Base-by-base conservation (phyloP, 1,139 yeast genomes). In the Geotrichum australiense region DNA sequence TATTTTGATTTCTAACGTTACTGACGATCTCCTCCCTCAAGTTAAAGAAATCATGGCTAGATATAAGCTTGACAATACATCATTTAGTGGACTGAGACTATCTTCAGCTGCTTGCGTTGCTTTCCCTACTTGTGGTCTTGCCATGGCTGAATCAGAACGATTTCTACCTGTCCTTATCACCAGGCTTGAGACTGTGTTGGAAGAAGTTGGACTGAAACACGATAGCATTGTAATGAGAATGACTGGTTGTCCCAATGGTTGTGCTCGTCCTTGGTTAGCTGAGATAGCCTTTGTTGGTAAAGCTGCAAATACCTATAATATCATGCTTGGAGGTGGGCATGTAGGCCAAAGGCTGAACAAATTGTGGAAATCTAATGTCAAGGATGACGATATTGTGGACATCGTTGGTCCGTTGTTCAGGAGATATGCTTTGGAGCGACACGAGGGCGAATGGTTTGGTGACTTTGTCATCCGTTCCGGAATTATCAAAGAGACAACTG, bases 231-330 rank as follows among this genome's bases (percentile, higher is more conserved):
- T 87, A 24, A 84, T 91, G 95, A 79, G 98, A 69, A 89, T 91
- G 96, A 87, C 97, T 33, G 98, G 98, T 49, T 91, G 98, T 73
- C 96, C 97, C 45, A 91, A 91, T 63, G 98, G 97, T 52, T 91
- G 98, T 71, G 91, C 98, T 21, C 79, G 98, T 64, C 97, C 97
- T 18, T 91, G 96, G 96, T 69, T 91, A 42, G 97, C 96, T 2
- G 98, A 91, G 65, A 78, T 91, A 46, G 97, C 97, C 0, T 71
- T 86, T 48, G 94, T 91, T 42, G 98, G 98, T 64, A 91, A 91
- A 64, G 96, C 97, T 0, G 76, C 72, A 49, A 95, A 94, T 41
- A 89, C 94, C 10, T 91, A 91, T 67, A 91, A 91, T 64, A 73
- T 91, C 65, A 74, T 87, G 86, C 74, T 91, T 54, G 98, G 98